phyloP scores from a whole-genome alignment of 148 eudicot species.

The Limonium bicolor region DNA sequence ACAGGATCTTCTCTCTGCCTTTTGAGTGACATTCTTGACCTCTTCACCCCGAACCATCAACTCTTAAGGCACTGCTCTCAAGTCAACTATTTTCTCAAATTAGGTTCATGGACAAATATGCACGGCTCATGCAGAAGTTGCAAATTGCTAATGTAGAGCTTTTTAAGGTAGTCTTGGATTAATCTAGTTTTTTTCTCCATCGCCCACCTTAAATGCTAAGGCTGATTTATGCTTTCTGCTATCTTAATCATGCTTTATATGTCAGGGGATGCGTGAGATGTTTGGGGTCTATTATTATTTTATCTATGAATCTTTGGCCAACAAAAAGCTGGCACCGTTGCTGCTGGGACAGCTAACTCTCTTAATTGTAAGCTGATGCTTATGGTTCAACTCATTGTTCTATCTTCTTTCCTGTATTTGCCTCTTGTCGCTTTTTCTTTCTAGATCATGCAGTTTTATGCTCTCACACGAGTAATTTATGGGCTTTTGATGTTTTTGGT shows the following conservation, averaged over 20 bases:
- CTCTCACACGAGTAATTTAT: too few relatives aligned
- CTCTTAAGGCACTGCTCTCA: slow-evolving; percentile 4
- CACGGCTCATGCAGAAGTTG: slow-evolving; percentile 86
- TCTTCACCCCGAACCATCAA: neutral
- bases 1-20: slow-evolving; percentile 95
- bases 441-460: too few relatives aligned
- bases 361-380: slow-evolving; percentile 42
- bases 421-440: slow-evolving; percentile 2
- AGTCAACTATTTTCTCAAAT: slow-evolving; percentile 10
- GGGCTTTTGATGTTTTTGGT: too few relatives aligned
- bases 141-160: slow-evolving; percentile 75
- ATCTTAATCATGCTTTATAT: slow-evolving; percentile 7
- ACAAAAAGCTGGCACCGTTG: slow-evolving; percentile 28
- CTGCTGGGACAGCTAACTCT: slow-evolving; percentile 44
- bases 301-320: slow-evolving; percentile 70
- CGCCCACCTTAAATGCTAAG: neutral
- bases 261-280: slow-evolving; percentile 82
- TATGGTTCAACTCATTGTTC: slow-evolving; percentile 4
- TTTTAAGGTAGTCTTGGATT: slow-evolving; percentile 65
- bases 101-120: slow-evolving; percentile 98
- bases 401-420: slow-evolving; percentile 3
- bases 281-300: slow-evolving; percentile 82
- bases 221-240: slow-evolving; percentile 5
- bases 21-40: slow-evolving; percentile 26
- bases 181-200: too few relatives aligned